phyloP scores from a whole-genome alignment of 2,329 filamentous ascomycete species.

The Dactylellina cionopaga region DNA sequence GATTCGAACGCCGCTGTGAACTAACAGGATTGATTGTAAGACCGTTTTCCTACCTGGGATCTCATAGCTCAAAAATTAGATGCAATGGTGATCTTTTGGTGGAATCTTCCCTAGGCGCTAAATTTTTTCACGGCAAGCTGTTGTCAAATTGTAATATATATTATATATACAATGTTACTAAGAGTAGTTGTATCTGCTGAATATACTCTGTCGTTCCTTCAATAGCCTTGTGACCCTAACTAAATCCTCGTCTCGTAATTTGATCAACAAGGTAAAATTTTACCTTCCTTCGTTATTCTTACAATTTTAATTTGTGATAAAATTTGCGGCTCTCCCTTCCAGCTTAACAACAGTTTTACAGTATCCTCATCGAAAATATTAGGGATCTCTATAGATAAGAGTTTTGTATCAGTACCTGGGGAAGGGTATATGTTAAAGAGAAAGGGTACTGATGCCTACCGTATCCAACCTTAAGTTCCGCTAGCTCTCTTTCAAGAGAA shows the following conservation, averaged over 20 bases:
- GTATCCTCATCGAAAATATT: slow-evolving; percentile 17
- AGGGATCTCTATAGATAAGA: slow-evolving; percentile 21
- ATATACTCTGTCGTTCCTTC: too few species aligned
- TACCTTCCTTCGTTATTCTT: slow-evolving; percentile 29
- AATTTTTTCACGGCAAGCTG: too few species aligned
- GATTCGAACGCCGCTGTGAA: too few species aligned
- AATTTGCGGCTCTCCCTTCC: slow-evolving; percentile 23
- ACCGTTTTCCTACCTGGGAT: too few species aligned
- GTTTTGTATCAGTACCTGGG: not conserved
- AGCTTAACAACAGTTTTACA: not conserved
- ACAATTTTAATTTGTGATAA: slow-evolving; percentile 25
- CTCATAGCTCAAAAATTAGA: not conserved
- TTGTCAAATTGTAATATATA: too few species aligned
- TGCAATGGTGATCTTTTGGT: not conserved
- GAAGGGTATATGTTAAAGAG: not conserved
- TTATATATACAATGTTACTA: too few species aligned
- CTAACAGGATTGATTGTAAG: too few species aligned
- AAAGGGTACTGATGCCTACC: slow-evolving; percentile 1
- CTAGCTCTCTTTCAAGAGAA: slow-evolving; percentile 30
- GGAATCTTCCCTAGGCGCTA: slow-evolving; percentile 3
- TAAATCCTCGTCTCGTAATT: too few species aligned
- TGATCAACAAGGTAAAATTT: not conserved
- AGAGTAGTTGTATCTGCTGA: too few species aligned
- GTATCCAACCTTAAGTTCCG: slow-evolving; percentile 32
- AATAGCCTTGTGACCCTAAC: too few species aligned